Conservation (phyloP, 805 yeast genomes). For the Lachancea kluyveri region DNA sequence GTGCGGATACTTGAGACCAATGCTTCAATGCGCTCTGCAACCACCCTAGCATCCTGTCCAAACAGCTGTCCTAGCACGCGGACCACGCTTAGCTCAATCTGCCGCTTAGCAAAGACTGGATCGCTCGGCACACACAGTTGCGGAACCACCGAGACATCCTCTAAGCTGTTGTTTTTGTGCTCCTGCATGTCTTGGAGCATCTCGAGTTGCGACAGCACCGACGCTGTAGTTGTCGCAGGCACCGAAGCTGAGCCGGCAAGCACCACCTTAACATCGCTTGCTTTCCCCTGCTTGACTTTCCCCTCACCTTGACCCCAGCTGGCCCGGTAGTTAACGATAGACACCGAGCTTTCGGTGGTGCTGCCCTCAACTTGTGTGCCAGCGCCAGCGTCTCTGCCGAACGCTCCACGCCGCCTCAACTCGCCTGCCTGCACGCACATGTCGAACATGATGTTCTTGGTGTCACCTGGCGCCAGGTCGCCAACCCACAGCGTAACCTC, state of each 20-base stretch:
- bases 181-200: background rate
- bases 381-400: too few species aligned
- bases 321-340: too few species aligned
- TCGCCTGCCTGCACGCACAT: conserved; percentile 3
- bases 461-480: conserved; percentile 5
- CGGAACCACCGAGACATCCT: conserved; percentile 14
- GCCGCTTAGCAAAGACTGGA: conserved; percentile 12
- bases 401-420: too few species aligned
- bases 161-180: conserved; percentile 4
- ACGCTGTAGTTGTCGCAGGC: too few species aligned
- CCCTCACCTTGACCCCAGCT: too few species aligned
- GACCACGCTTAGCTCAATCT: conserved; percentile 12
- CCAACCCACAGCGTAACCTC: conserved; percentile 6
- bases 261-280: too few species aligned
- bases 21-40: conserved; percentile 1
- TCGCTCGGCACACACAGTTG: conserved; percentile 15
- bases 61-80: conserved; percentile 5
- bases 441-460: conserved; percentile 6
- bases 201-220: background rate
- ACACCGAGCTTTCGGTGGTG: too few species aligned
- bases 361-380: too few species aligned
- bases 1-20: conserved; percentile 5
- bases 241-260: conserved; percentile 6
- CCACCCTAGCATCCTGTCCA: background rate
- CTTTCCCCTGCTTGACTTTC: too few species aligned